These are phyloP conservation scores for Polytolypa hystricis DNA, from an alignment of 2,329 filamentous ascomycete genomes.

Conservation along the genomic window DNA sequence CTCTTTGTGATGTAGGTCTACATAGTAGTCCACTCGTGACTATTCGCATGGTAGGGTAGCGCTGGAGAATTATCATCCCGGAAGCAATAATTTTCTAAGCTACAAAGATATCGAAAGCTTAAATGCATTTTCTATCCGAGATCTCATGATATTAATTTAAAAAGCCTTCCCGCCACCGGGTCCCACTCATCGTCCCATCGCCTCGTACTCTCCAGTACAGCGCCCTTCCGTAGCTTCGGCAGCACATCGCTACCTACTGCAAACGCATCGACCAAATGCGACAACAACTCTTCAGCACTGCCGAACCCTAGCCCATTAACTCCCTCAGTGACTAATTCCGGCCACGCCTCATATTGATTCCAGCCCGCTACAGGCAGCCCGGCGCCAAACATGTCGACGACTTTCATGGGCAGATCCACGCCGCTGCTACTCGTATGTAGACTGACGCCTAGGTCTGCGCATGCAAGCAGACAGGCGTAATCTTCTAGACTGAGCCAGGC, in stretches of 20 bases:
- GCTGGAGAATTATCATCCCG: too few relatives aligned
- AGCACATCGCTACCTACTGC: conserved; percentile 44
- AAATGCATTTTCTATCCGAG: not conserved
- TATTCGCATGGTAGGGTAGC: too few relatives aligned
- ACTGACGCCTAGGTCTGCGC: conserved; percentile 80
- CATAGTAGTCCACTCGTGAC: too few relatives aligned
- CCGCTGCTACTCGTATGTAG: conserved; percentile 89
- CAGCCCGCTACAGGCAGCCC: conserved; percentile 86
- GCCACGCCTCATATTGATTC: conserved; percentile 74
- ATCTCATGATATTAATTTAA: conserved; percentile 37
- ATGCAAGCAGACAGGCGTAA: conserved; percentile 73
- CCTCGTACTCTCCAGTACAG: conserved; percentile 58
- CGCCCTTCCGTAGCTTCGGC: conserved; percentile 53
- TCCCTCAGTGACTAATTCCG: conserved; percentile 79
- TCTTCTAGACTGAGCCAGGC: conserved; percentile 76
- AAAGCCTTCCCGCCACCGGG: conserved; percentile 60
- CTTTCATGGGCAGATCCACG: conserved; percentile 96
- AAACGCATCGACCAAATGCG: conserved; percentile 56
- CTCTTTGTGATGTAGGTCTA: too few relatives aligned
- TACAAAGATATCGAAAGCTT: too few relatives aligned
- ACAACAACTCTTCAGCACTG: conserved; percentile 53
- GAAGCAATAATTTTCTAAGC: too few relatives aligned
- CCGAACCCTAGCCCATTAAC: conserved; percentile 79
- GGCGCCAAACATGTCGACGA: conserved; percentile 97
- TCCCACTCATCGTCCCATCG: conserved; percentile 95